Evolutionary conservation across 495 filamentous ascomycete genomes (phyloP).

Genomic region (Penicillium simplicissimum): DNA sequence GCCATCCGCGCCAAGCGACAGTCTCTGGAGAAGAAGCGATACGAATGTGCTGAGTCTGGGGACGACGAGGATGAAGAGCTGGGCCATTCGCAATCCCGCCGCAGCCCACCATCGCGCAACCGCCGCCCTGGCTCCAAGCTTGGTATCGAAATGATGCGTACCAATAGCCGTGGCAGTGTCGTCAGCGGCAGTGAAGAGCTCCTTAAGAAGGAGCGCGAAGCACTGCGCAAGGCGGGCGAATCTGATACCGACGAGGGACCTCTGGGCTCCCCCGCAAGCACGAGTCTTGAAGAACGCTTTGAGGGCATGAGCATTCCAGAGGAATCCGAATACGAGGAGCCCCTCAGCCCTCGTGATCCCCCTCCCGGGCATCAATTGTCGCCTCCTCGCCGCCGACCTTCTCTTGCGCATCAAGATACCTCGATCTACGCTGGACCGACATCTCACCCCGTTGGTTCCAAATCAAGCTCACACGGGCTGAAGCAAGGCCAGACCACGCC

Average conservation of each 20-base stretch:
- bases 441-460: slow-evolving; percentile 7
- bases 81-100: slow-evolving; percentile 58
- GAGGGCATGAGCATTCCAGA: slow-evolving; percentile 44
- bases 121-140: slow-evolving; percentile 73
- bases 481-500: slow-evolving; percentile 40
- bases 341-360: slow-evolving; percentile 28
- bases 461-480: slow-evolving; percentile 2
- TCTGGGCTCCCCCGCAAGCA: slow-evolving; percentile 29
- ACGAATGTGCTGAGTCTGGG: slow-evolving; percentile 81
- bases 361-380: slow-evolving; percentile 17
- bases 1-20: slow-evolving; percentile 74
- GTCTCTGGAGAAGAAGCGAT: slow-evolving; percentile 70
- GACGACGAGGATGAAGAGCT: slow-evolving; percentile 94
- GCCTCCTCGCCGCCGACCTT: slow-evolving; percentile 23
- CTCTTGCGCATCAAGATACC: slow-evolving; percentile 26
- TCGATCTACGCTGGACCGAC: slow-evolving; percentile 27
- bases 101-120: slow-evolving; percentile 54
- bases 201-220: slow-evolving; percentile 41
- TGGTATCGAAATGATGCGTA: slow-evolving; percentile 93
- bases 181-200: slow-evolving; percentile 54
- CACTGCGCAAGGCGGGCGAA: slow-evolving; percentile 29
- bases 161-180: slow-evolving; percentile 86
- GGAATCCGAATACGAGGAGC: slow-evolving; percentile 36
- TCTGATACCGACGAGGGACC: slow-evolving; percentile 25
- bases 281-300: slow-evolving; percentile 37